Conservation (phyloP, 768 basidiomycete genomes). For the Rhizopogon roseolus region DNA sequence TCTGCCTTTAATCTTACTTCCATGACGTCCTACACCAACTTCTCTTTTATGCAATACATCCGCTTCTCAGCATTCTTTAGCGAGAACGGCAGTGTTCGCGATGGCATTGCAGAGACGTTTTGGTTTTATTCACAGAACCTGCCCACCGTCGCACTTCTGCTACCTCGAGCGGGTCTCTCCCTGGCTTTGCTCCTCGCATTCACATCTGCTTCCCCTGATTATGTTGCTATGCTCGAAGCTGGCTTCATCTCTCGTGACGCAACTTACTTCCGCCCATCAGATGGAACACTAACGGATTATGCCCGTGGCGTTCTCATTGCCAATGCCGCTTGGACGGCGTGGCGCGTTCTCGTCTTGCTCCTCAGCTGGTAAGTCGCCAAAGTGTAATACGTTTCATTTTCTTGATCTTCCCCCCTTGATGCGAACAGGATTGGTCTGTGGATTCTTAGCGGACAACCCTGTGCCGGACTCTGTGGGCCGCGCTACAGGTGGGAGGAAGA, state of each 20-base stretch:
- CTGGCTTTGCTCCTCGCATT: conserved; percentile 70
- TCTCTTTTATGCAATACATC: conserved; percentile 79
- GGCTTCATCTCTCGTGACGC: conserved; percentile 53
- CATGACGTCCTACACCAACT: conserved; percentile 77
- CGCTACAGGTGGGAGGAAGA: conserved; percentile 83
- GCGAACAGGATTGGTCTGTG: conserved; percentile 66
- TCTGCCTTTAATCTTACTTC: conserved; percentile 71
- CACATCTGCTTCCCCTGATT: conserved; percentile 43
- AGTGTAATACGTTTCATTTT: background rate
- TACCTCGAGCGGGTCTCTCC: conserved; percentile 77
- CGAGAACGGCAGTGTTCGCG: conserved; percentile 43
- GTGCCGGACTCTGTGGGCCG: conserved; percentile 82
- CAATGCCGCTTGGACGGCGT: conserved; percentile 78
- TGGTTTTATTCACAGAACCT: conserved; percentile 83
- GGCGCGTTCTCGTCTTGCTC: conserved; percentile 66
- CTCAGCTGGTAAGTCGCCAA: conserved; percentile 55
- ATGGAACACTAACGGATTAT: conserved; percentile 70
- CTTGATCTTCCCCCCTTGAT: background rate
- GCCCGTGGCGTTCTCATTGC: conserved; percentile 75
- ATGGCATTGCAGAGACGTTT: conserved; percentile 77
- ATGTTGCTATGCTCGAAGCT: conserved; percentile 41
- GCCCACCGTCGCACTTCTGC: conserved; percentile 73
- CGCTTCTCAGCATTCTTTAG: conserved; percentile 64
- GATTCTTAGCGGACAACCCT: conserved; percentile 70
- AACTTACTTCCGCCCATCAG: conserved; percentile 63